Percentiles rank a stretch among this genome's conserved stretches.
Conservation (phyloP, 257 asterid genomes). For the Penstemon newberryi region DNA sequence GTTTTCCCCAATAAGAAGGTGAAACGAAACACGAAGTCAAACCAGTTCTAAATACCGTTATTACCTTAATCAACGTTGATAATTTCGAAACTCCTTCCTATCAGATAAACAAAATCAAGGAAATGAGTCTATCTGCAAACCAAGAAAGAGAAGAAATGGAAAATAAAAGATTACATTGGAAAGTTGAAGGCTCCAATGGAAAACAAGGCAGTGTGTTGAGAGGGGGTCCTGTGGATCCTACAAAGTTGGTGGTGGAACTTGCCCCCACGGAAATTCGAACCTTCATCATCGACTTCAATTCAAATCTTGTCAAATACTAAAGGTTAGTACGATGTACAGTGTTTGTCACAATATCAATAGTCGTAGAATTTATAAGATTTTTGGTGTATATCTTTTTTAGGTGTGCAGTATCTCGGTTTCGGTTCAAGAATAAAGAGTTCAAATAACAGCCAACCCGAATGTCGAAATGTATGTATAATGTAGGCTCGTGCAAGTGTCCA, state of each 20-base stretch:
- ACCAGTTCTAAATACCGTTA: neutral
- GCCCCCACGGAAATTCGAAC: conserved; percentile 92
- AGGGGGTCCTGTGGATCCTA: conserved; percentile 73
- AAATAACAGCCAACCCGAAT: neutral
- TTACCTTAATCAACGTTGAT: neutral
- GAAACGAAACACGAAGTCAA: conserved; percentile 15
- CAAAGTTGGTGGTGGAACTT: conserved; percentile 59
- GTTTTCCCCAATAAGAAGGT: conserved; percentile 78
- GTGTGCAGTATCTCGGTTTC: neutral
- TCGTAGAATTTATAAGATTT: neutral
- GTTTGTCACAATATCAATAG: neutral
- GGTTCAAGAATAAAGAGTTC: neutral
- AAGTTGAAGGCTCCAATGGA: conserved; percentile 47
- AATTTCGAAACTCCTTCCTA: neutral
- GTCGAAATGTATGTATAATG: neutral
- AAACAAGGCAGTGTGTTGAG: conserved; percentile 27
- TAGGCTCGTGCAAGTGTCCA: too few relatives aligned
- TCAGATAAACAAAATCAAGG: conserved; percentile 55
- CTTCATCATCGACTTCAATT: conserved; percentile 52
- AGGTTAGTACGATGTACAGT: conserved; percentile 2
- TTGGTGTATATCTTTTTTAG: neutral
- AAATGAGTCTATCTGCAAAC: conserved; percentile 73
- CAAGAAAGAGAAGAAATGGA: conserved; percentile 81
- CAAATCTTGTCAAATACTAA: conserved; percentile 23
- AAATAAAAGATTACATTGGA: conserved; percentile 65